phyloP scores from a whole-genome alignment of 2,329 filamentous ascomycete species.

The Shiraia sp. region DNA sequence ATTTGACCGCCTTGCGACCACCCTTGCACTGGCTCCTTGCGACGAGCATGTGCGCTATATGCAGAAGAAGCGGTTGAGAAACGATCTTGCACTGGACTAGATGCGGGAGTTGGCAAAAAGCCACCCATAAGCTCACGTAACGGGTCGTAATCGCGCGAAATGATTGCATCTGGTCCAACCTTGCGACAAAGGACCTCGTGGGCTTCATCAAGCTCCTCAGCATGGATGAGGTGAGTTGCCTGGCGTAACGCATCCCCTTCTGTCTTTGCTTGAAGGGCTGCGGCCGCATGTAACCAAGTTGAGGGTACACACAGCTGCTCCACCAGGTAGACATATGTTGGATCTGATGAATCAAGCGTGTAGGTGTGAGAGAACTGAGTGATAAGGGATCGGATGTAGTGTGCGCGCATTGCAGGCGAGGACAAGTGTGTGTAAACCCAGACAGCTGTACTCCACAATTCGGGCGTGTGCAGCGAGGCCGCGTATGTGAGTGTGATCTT shows the following conservation, averaged over 20 bases:
- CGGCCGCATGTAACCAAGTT: constrained; percentile 84
- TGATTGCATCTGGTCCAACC: constrained; percentile 80
- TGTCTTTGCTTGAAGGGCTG: constrained; percentile 79
- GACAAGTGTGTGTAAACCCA: constrained; percentile 81
- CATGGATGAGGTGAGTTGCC: constrained; percentile 73
- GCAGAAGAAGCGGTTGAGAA: constrained; percentile 11
- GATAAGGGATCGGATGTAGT: constrained; percentile 70
- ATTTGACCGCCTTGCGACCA: constrained; percentile 83
- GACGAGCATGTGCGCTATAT: constrained; percentile 4
- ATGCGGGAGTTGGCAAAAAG: constrained; percentile 61
- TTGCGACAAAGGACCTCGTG: constrained; percentile 79
- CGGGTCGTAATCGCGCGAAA: constrained; percentile 76
- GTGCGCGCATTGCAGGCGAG: constrained; percentile 64
- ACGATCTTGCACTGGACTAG: constrained; percentile 28
- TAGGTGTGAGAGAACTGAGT: constrained; percentile 66
- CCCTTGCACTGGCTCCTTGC: constrained; percentile 58
- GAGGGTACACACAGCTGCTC: constrained; percentile 71
- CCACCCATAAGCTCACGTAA: constrained; percentile 71
- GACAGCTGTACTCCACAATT: constrained; percentile 56
- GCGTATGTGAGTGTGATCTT: constrained; percentile 56
- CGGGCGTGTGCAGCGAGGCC: constrained; percentile 38
- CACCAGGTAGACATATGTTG: constrained; percentile 63
- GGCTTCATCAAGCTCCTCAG: constrained; percentile 75
- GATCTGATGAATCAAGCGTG: constrained; percentile 59
- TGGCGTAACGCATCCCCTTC: constrained; percentile 65